phyloP scores from a whole-genome alignment of 257 asterid genomes.

The Solanum piurae region DNA sequence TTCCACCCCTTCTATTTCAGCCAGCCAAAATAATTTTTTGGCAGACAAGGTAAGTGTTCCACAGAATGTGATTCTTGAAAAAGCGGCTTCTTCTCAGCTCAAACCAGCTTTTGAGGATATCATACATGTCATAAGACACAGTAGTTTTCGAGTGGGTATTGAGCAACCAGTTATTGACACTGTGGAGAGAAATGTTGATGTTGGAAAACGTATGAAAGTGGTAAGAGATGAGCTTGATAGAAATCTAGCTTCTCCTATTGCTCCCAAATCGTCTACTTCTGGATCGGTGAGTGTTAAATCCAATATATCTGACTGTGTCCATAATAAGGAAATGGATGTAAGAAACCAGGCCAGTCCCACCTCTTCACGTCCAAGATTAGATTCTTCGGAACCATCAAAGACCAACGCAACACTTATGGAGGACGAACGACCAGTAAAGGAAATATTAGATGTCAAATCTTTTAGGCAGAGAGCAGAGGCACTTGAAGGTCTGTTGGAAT shows the following conservation, averaged over 20 bases:
- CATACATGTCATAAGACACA: conserved; percentile 57
- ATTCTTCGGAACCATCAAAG: conserved; percentile 26
- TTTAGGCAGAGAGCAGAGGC: conserved; percentile 93
- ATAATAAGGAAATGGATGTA: conserved; percentile 43
- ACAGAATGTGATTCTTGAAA: conserved; percentile 37
- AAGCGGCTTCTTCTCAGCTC: conserved; percentile 19
- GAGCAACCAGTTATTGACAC: conserved; percentile 37
- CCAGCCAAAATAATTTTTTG: conserved; percentile 26
- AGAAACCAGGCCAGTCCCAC: conserved; percentile 12
- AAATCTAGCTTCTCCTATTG: conserved; percentile 21
- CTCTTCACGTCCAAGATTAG: conserved; percentile 9
- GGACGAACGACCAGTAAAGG: conserved; percentile 48
- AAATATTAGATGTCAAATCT: conserved; percentile 64
- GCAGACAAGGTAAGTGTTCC: conserved; percentile 24
- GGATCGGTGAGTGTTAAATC: conserved; percentile 19
- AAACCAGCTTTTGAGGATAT: conserved; percentile 47
- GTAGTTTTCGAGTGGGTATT: conserved; percentile 50
- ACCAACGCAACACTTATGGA: conserved; percentile 8
- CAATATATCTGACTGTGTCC: conserved; percentile 18
- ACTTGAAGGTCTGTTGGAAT: conserved; percentile 83
- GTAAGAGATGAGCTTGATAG: conserved; percentile 38
- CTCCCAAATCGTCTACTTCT: conserved; percentile 21
- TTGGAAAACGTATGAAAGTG: conserved; percentile 39
- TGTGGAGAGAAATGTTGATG: conserved; percentile 24
- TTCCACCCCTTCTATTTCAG: conserved; percentile 19